Evolutionary conservation across 139 green algal genomes (phyloP), one percentile per base, ranked within the genome.

Genomic region (Limnomonas spitsbergensis): DNA sequence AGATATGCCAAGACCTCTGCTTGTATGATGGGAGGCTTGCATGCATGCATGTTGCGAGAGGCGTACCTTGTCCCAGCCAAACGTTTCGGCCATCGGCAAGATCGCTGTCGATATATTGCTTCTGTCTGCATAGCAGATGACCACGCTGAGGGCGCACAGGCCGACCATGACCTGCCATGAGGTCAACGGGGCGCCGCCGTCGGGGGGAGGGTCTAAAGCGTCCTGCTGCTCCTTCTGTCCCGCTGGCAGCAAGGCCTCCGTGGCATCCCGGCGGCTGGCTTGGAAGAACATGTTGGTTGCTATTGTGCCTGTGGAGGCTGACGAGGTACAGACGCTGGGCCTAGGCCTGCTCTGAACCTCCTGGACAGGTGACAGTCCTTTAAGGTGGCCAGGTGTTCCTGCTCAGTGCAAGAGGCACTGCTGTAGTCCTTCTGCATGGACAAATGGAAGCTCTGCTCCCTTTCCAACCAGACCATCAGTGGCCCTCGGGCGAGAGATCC

Each of bases 21-120:
- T n/a, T n/a, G n/a, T n/a, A n/a, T n/a, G n/a, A n/a, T n/a, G n/a
- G n/a, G n/a, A n/a, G n/a, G n/a, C n/a, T n/a, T n/a, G n/a, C n/a
- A n/a, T n/a, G n/a, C n/a, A n/a, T n/a, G n/a, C n/a, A n/a, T n/a
- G n/a, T n/a, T n/a, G n/a, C n/a, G n/a, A n/a, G n/a, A n/a, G n/a
- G 20, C 40, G 26, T 38, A 77, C 70, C 70, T 77, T 77, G 29
- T 77, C 70, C 91, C 91, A 95, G 4, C 82, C 76, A 61, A 89
- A 94, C 36, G 90, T 37, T 68, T 91, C 66, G 34, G 89, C 75
- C 91, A 95, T 94, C 2, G 90, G 80, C 38, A 95, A 77, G 72
- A 95, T 88, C 2, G 91, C 91, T 0, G 89, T 91, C 2, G 87
- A 91, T n/a, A 95, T 91, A 83, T 95, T 95, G 40, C 86, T 86